A percentile compares a stretch with the other conserved stretches of the same genome.
phyloP scores from a whole-genome alignment of 2,329 filamentous ascomycete species.

The Nakataea oryzae region DNA sequence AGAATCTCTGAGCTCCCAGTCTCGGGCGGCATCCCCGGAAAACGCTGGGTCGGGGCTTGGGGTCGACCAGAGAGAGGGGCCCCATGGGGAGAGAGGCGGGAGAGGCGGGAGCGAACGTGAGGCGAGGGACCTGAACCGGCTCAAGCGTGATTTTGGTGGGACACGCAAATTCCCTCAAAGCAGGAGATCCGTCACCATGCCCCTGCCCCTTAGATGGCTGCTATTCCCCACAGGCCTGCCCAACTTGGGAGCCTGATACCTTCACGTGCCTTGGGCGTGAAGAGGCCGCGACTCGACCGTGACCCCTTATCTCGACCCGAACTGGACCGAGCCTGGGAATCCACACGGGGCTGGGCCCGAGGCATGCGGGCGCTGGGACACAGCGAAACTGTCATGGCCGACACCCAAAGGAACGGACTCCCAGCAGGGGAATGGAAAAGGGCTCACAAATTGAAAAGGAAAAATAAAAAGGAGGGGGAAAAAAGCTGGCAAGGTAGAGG shows the following conservation, averaged over 20 bases:
- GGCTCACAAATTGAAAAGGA: too few relatives aligned
- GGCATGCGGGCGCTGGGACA: neutral
- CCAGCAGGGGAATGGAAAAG: too few relatives aligned
- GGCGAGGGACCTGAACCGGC: neutral
- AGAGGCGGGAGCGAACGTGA: neutral
- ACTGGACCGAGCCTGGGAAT: neutral
- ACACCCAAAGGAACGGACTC: neutral
- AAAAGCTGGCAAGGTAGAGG: neutral
- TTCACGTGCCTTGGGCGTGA: neutral
- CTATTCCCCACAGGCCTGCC: neutral
- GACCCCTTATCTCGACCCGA: neutral
- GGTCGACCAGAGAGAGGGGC: neutral
- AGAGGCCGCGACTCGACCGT: neutral
- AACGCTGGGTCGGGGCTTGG: neutral
- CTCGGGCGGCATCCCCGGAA: neutral
- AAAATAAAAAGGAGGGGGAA: neutral
- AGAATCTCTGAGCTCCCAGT: neutral
- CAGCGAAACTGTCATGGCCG: neutral
- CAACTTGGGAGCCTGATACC: neutral
- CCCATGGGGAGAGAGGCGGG: neutral
- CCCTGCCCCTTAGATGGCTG: too few relatives aligned
- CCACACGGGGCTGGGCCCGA: neutral
- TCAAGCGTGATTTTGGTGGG: neutral
- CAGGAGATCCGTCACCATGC: neutral
- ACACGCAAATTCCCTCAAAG: neutral